Evolutionary conservation across 2,329 filamentous ascomycete species (phyloP).

Genomic region (Ploettnerulaceae sp.): DNA sequence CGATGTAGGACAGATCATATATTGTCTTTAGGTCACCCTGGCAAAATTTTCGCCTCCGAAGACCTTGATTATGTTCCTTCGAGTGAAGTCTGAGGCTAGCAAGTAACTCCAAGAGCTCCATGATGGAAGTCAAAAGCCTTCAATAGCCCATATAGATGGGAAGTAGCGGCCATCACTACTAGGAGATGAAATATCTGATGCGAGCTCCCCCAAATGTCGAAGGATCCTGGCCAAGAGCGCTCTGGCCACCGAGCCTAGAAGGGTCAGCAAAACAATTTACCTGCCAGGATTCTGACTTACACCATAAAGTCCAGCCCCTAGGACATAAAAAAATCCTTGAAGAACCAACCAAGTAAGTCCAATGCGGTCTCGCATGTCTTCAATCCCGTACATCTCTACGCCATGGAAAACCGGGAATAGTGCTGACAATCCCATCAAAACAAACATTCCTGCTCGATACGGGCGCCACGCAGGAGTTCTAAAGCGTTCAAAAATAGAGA

Average conservation of each 20-base stretch:
- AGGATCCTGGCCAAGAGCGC: conserved; percentile 67
- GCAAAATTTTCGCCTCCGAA: not conserved
- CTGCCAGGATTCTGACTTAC: conserved; percentile 42
- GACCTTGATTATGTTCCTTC: not conserved
- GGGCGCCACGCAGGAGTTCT: conserved; percentile 78
- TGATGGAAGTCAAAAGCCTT: conserved; percentile 87
- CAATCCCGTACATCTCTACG: conserved; percentile 59
- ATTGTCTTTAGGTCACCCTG: too few relatives aligned
- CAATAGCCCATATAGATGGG: conserved; percentile 75
- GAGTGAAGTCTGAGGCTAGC: conserved; percentile 12
- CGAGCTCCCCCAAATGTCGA: conserved; percentile 88
- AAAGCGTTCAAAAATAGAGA: conserved; percentile 78
- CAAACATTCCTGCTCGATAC: conserved; percentile 84
- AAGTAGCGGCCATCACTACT: conserved; percentile 74
- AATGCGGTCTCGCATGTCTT: conserved; percentile 64
- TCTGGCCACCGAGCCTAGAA: conserved; percentile 73
- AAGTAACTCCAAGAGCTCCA: conserved; percentile 36
- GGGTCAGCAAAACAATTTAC: conserved; percentile 15
- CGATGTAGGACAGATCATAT: too few relatives aligned
- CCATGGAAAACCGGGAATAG: conserved; percentile 81
- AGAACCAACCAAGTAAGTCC: conserved; percentile 75
- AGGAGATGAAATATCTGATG: conserved; percentile 96
- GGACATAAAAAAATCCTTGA: conserved; percentile 79
- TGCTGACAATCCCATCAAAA: conserved; percentile 78
- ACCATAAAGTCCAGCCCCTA: conserved; percentile 82